Conservation (phyloP, 1,284 basidiomycete genomes). For the Fomitiporia mediterranea region DNA sequence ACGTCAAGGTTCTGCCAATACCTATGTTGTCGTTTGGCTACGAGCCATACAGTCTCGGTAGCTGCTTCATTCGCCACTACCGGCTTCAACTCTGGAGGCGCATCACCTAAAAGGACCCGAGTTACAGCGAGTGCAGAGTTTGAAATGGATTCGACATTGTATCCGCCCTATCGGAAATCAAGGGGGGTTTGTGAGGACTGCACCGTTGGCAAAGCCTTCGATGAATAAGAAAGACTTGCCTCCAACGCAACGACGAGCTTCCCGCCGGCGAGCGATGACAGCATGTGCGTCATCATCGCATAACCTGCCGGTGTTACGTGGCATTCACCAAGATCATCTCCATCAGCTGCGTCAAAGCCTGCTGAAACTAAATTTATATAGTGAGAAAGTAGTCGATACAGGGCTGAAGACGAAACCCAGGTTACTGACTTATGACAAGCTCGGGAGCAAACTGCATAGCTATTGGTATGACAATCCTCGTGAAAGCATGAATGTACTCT, state of each 20-base stretch:
- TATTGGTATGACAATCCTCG: conserved; percentile 95
- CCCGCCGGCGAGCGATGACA: conserved; percentile 85
- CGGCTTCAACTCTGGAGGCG: conserved; percentile 68
- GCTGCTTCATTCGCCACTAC: conserved; percentile 73
- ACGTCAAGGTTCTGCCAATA: conserved; percentile 88
- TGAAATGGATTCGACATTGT: conserved; percentile 89
- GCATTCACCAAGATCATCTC: conserved; percentile 90
- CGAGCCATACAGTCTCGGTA: conserved; percentile 84
- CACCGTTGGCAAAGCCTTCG: neutral
- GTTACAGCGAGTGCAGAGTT: conserved; percentile 85
- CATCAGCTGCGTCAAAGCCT: conserved; percentile 94
- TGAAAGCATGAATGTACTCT: conserved; percentile 96
- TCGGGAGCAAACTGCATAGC: conserved; percentile 96
- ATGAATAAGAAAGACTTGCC: conserved; percentile 40
- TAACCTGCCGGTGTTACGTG: conserved; percentile 91
- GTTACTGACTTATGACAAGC: conserved; percentile 84
- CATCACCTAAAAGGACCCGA: conserved; percentile 79
- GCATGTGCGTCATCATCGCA: conserved; percentile 98
- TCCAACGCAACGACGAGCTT: conserved; percentile 91
- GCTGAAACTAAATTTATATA: conserved; percentile 71
- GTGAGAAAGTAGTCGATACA: neutral
- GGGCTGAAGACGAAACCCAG: neutral
- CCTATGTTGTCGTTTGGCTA: conserved; percentile 81
- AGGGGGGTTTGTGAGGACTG: neutral
- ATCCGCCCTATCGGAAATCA: conserved; percentile 72